Evolutionary conservation across 116 monocot genomes (phyloP), one percentile per base, ranked within the genome.

Genomic region (Cymodocea nodosa): DNA sequence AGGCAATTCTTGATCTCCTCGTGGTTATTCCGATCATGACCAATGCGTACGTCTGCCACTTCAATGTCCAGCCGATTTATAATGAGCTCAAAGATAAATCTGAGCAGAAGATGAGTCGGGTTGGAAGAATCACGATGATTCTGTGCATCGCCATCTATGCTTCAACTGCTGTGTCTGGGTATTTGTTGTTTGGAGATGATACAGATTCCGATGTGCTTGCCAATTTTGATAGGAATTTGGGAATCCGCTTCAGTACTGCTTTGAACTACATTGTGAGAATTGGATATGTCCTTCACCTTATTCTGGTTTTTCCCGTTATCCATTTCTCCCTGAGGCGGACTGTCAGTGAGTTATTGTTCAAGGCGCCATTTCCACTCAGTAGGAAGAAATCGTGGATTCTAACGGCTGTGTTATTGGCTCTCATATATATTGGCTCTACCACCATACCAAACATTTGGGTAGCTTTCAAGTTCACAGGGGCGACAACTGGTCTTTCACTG

Each of bases 1-100:
- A 64, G 8, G 83, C 86, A 15, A 70, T 98, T 35, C 64, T 98
- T 50, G 97, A 92, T 60, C 70, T 98, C 69, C 76, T 98, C 12
- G 88, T 98, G 49, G 97, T 98, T 2, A 77, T 98, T 60, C 97
- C 97, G 0, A 98, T 98, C 59, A 98, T 98, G 97, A 98, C 92
- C 3, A 98, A 98, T 61, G 97, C 97, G 0, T 98, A 84, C 63
- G 84, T 98, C 36, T 98, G 95, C 70, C 95, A 95, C 67, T 95
- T 95, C 63, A 95, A 95, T 66, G 87, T 95, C 12, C 95, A 90
- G 65, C 95, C 95, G 0, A 95, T 95, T 56, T 95, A 95, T 60
- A 95, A 90, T 60, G 95, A 95, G 74, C 85, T 95, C 23, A 79
- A 82, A 58, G 87, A 73, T 20, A 77, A 75, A 51, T 85, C 95